phyloP scores from a whole-genome alignment of 208 protist species.

The Leishmania tropica region DNA sequence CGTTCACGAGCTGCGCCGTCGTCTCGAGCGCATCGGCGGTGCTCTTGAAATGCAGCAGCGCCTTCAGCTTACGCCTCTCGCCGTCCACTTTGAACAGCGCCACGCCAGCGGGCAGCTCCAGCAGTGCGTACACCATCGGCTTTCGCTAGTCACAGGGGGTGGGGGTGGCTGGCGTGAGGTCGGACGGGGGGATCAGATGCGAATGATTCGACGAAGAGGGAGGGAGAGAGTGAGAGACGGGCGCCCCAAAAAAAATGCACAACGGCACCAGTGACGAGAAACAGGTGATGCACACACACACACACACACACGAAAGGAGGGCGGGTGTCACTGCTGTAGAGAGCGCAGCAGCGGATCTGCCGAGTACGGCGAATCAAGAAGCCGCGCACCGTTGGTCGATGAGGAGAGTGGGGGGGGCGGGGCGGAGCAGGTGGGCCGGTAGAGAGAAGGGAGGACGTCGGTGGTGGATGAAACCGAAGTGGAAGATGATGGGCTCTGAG shows the following conservation, averaged over 20 bases:
- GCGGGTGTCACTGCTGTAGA: neutral
- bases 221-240: neutral
- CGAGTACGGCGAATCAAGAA: neutral
- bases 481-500: conserved; percentile 4
- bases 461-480: conserved; percentile 8
- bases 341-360: conserved; percentile 13
- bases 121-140: conserved; percentile 97
- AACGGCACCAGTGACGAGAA: neutral
- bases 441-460: neutral
- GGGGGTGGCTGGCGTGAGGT: neutral
- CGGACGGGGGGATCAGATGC: neutral
- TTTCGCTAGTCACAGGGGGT: neutral
- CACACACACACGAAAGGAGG: neutral
- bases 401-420: neutral
- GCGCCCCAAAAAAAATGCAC: neutral
- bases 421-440: neutral
- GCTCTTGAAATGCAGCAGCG: conserved; percentile 95
- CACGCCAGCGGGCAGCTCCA: conserved; percentile 98
- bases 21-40: conserved; percentile 97
- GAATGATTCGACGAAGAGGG: neutral
- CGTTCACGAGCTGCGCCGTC: conserved; percentile 96
- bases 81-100: conserved; percentile 98
- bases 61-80: conserved; percentile 90
- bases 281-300: neutral
- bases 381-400: neutral